Evolutionary conservation across 768 basidiomycete species (phyloP).

Genomic region (Butyriboletus loyo): DNA sequence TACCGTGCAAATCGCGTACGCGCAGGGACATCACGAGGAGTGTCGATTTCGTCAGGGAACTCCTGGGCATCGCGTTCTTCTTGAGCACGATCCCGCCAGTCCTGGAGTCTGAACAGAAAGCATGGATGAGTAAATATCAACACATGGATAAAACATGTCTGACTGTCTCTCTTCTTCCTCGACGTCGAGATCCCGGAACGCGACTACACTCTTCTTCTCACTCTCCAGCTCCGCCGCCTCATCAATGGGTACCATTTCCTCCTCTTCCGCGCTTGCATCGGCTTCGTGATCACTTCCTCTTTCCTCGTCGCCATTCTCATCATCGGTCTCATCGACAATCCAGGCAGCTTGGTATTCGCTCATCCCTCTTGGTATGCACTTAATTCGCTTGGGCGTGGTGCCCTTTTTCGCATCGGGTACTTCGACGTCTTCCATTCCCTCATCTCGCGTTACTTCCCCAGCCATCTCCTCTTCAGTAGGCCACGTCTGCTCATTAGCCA

Average conservation of each 20-base stretch:
- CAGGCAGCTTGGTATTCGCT: slow-evolving; percentile 97
- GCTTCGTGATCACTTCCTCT: slow-evolving; percentile 44
- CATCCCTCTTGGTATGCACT: slow-evolving; percentile 89
- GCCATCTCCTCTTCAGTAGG: slow-evolving; percentile 96
- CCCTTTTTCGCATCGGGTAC: slow-evolving; percentile 66
- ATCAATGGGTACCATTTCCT: slow-evolving; percentile 58
- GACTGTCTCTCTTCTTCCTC: slow-evolving; percentile 89
- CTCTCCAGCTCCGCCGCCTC: slow-evolving; percentile 57
- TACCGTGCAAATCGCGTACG: slow-evolving; percentile 85
- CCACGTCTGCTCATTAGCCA: slow-evolving; percentile 97
- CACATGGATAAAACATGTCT: slow-evolving; percentile 26
- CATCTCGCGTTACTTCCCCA: slow-evolving; percentile 27
- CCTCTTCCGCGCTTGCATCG: slow-evolving; percentile 41
- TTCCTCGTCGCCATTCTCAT: slow-evolving; percentile 50
- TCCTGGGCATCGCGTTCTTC: slow-evolving; percentile 78
- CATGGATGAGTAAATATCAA: background rate
- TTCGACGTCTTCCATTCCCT: slow-evolving; percentile 14
- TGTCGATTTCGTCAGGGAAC: slow-evolving; percentile 98
- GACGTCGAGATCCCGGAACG: slow-evolving; percentile 73
- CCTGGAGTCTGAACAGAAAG: slow-evolving; percentile 49
- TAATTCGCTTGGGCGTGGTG: slow-evolving; percentile 78
- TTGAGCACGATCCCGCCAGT: slow-evolving; percentile 65
- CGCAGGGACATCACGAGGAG: slow-evolving; percentile 81
- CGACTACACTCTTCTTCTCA: slow-evolving; percentile 48
- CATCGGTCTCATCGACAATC: slow-evolving; percentile 84